phyloP scores from a whole-genome alignment of 192 early-diverging fungal species.

The Obelidium mucronatum region DNA sequence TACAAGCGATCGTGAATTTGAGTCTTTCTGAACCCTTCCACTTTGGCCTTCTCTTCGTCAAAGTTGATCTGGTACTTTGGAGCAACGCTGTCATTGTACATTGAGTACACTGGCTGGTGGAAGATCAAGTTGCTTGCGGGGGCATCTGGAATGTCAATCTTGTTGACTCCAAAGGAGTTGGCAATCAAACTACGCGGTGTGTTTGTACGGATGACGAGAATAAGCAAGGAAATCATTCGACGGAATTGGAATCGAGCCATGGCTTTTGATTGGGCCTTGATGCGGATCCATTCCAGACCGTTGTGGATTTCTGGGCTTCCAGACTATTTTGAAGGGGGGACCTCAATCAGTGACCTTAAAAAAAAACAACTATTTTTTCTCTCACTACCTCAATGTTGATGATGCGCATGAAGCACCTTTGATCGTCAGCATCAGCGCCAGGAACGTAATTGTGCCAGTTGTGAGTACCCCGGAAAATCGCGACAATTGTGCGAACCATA shows the following conservation, averaged over 20 bases:
- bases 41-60: conserved; percentile 18
- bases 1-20: conserved; percentile 33
- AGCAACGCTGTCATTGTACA: conserved; percentile 13
- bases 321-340: neutral
- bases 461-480: conserved; percentile 46
- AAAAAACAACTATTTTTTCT: neutral
- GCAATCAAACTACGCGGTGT: conserved; percentile 44
- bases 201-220: conserved; percentile 47
- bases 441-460: conserved; percentile 54
- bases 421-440: conserved; percentile 35
- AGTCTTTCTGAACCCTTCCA: conserved; percentile 34
- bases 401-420: conserved; percentile 45
- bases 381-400: conserved; percentile 41
- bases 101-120: conserved; percentile 37
- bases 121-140: conserved; percentile 38
- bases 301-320: conserved; percentile 38
- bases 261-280: conserved; percentile 43
- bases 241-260: conserved; percentile 49
- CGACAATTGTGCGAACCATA: conserved; percentile 34
- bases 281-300: conserved; percentile 50
- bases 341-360: too few species aligned
- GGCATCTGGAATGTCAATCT: conserved; percentile 48
- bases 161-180: conserved; percentile 43
- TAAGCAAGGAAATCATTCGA: conserved; percentile 41
- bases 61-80: conserved; percentile 3